phyloP scores from a whole-genome alignment of 495 filamentous ascomycete genomes.

The Penicillium psychrofluorescens region DNA sequence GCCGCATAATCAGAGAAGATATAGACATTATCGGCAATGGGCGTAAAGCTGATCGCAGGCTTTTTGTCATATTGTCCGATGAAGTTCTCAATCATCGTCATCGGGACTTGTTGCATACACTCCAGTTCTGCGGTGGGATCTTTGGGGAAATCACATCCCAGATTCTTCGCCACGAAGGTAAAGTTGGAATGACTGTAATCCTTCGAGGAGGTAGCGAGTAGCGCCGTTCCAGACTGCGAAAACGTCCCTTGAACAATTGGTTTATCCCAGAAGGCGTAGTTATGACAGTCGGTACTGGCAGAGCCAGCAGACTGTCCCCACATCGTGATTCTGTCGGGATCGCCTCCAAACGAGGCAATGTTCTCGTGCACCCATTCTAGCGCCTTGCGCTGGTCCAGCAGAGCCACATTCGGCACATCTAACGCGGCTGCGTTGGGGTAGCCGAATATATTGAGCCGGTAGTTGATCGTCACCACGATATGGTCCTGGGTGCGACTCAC shows the following conservation, averaged over 20 bases:
- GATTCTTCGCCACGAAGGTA: slow-evolving; percentile 29
- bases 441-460: slow-evolving; percentile 12
- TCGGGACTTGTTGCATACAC: slow-evolving; percentile 33
- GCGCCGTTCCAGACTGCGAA: no score
- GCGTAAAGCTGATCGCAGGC: slow-evolving; percentile 2
- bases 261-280: slow-evolving; percentile 34
- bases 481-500: slow-evolving; percentile 5
- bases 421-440: slow-evolving; percentile 3
- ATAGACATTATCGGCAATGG: slow-evolving; percentile 4
- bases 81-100: slow-evolving; percentile 21
- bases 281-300: slow-evolving; percentile 30
- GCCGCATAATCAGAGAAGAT: slow-evolving; percentile 5
- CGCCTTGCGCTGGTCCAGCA: slow-evolving; percentile 53
- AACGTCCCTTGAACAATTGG: slow-evolving; percentile 23
- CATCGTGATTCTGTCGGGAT: slow-evolving; percentile 31
- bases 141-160: slow-evolving; percentile 26
- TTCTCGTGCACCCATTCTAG: slow-evolving; percentile 28
- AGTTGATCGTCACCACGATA: slow-evolving; percentile 12
- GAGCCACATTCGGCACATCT: slow-evolving; percentile 34
- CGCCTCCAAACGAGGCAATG: slow-evolving; percentile 7
- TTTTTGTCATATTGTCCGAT: slow-evolving; percentile 8
- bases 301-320: slow-evolving; percentile 32
- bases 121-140: slow-evolving; percentile 22
- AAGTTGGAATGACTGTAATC: slow-evolving; percentile 20
- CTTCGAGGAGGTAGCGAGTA: slow-evolving; percentile 27